Conservation (phyloP, 257 asterid species). For the Solanum corneliomulleri region DNA sequence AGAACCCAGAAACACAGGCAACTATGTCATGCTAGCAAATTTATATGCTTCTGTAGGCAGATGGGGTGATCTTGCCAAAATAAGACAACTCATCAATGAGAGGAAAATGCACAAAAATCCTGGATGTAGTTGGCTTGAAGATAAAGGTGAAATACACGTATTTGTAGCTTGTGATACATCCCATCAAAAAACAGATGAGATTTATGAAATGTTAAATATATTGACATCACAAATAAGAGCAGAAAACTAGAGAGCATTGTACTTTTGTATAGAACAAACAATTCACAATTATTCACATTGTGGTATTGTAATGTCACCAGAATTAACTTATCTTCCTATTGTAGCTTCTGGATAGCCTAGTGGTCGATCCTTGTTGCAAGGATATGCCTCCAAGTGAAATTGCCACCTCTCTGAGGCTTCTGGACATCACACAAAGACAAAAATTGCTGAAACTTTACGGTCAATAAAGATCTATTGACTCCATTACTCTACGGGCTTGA, state of each 20-base stretch:
- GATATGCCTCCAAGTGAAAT: background rate
- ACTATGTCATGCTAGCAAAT: conserved; percentile 65
- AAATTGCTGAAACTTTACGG: background rate
- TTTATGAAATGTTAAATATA: conserved; percentile 43
- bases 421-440: background rate
- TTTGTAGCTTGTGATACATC: conserved; percentile 67
- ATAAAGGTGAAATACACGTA: conserved; percentile 41
- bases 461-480: conserved; percentile 75
- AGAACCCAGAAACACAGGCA: conserved; percentile 47
- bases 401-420: background rate
- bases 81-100: conserved; percentile 38
- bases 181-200: conserved; percentile 42
- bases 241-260: conserved; percentile 4
- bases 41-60: conserved; percentile 60
- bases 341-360: background rate
- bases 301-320: background rate
- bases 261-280: background rate
- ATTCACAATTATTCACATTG: background rate
- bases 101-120: conserved; percentile 48
- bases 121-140: conserved; percentile 92
- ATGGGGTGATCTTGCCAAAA: conserved; percentile 51
- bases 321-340: background rate
- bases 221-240: conserved; percentile 50
- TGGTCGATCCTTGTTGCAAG: background rate
- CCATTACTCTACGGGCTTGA: conserved; percentile 82